Base-by-base conservation (phyloP, 169 alveolate genomes). In the Condylostoma magnum region DNA sequence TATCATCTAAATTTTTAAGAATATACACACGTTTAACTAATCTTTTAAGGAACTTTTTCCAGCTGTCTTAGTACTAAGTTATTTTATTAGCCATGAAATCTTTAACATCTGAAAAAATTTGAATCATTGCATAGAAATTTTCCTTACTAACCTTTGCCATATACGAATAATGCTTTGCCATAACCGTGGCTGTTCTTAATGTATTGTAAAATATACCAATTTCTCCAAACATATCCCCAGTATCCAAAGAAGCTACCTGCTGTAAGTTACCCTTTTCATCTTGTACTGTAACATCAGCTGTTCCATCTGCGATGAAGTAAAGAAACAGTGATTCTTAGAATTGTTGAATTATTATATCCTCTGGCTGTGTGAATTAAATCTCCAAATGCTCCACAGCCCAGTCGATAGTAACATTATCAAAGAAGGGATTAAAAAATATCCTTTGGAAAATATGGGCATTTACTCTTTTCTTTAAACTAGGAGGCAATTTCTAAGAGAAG, bases 221-320 rank as follows among this genome's bases (percentile, higher is more conserved):
- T 31, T 67, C 76, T 15, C 76, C 76, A 34, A 67, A 67, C 48
- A 33, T 47, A 10, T 60, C 48, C 0, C 76, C 76, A n/a, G 76
- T 60, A 5, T 20, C 3, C 36, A 67, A 50, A 10, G 18, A 67
- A 27, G 50, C 27, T 18, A 46, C 60, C 31, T 18, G 8, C 30
- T 48, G 41, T 30, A 48, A 33, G 31, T 67, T 67, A 18, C 28
- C n/a, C 10, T 67, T 25, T 12, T 31, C 44, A 33, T 67, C 53
- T 1, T 31, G n/a, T 22, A 60, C 68, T 10, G 28, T 37, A 6
- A 78, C 66, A 20, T 51, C 34, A 18, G 31, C 50, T 47, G 69
- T 81, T 53, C 85, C 85, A 28, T 34, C 43, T 20, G 51, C 79
- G 3, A 81, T 63, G 50, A 81, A 81, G 51, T 76, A 81, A 18